phyloP scores from a whole-genome alignment of 768 basidiomycete genomes.

The Cystobasidium onofrii region DNA sequence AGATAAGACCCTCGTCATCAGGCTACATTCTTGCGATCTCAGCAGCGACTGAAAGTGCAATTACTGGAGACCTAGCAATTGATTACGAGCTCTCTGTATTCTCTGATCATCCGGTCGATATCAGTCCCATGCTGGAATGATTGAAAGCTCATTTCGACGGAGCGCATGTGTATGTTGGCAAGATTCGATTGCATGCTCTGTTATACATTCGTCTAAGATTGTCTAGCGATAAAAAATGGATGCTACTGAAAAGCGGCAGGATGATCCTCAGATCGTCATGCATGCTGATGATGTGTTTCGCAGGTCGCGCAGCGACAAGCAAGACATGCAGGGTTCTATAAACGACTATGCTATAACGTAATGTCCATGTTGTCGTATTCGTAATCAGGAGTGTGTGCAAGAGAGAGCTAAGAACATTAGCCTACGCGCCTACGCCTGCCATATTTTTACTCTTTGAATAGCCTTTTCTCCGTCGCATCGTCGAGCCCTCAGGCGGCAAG shows the following conservation, averaged over 20 bases:
- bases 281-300: not conserved
- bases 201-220: not conserved
- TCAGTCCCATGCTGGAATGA: not conserved
- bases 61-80: not conserved
- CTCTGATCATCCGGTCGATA: not conserved
- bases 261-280: not conserved
- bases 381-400: not conserved
- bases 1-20: not conserved
- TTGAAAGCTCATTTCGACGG: not conserved
- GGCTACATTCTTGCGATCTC: not conserved
- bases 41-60: not conserved
- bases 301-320: not conserved
- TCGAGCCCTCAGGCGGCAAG: constrained; percentile 27
- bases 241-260: too few relatives aligned
- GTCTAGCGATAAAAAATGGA: not conserved
- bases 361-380: constrained; percentile 3
- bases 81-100: not conserved
- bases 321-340: not conserved
- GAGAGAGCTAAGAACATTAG: not conserved
- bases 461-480: constrained; percentile 25
- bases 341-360: not conserved
- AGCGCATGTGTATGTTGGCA: not conserved
- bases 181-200: not conserved
- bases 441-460: constrained; percentile 17
- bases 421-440: constrained; percentile 5